Evolutionary conservation across 2,329 filamentous ascomycete species (phyloP), one percentile per base, ranked within the genome.

Genomic region (Trichoderma koningiopsis): DNA sequence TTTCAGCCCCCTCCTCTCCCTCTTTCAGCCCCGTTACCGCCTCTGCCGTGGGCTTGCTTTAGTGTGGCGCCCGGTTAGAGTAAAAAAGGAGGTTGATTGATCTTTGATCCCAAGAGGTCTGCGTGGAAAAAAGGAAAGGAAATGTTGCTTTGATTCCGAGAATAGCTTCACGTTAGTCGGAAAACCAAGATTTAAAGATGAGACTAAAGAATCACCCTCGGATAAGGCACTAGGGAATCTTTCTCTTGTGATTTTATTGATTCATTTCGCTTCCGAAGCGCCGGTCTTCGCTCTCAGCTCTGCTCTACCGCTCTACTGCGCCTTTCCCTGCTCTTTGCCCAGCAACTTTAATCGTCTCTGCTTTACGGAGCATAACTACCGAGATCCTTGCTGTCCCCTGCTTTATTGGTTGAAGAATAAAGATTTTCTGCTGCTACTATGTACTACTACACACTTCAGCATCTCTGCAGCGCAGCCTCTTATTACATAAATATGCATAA

Each of bases 231-330:
- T 24, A 49, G 43, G 22, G 24, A 13, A 24, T 27, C n/a, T 22
- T 49, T 49, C 16, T 8, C 22, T 49, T 3, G 14, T 24, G 10
- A 24, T 22, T 4, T 24, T 10, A 49, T 24, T 24, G 47, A 49
- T 29, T 57, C 55, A 57, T 57, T 57, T 57, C 55, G 55, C 55
- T 57, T 57, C 55, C 29, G 55, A 57, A 35, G 27, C 29, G 55
- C 31, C 16, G 3, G 13, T 53, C 3, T 53, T 24, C 16, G 24
- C 29, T 19, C 24, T 29, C 53, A 29, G 24, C 24, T 31, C 29
- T 31, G 27, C 52, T 7, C 49, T 53, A 11, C 37, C 24, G 49
- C 49, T 53, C 24, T 29, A 14, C 49, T 27, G 13, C 19, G 52
- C 52, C 27, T 2, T 29, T 24, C 52, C 27, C 27, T 55, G 7